Conservation (phyloP, 2,329 filamentous ascomycete species). For the Passalora sequoiae region DNA sequence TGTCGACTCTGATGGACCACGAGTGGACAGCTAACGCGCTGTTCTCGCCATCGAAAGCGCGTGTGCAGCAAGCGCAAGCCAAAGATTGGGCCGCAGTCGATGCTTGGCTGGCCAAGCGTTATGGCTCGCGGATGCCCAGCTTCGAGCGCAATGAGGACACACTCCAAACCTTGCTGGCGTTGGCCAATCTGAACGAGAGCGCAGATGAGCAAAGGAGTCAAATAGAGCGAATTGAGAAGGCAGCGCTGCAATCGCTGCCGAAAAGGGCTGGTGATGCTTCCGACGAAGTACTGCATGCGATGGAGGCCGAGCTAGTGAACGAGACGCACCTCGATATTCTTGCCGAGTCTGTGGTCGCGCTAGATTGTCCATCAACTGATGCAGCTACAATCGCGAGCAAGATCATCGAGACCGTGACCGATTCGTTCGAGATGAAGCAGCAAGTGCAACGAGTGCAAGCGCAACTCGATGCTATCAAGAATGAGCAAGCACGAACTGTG, state of each 20-base stretch:
- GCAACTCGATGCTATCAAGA: conserved; percentile 25
- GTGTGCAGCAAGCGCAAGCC: conserved; percentile 72
- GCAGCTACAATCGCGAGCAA: conserved; percentile 23
- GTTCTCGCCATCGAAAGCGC: conserved; percentile 59
- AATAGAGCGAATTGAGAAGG: conserved; percentile 54
- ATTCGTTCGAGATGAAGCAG: conserved; percentile 27
- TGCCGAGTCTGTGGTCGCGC: conserved; percentile 35
- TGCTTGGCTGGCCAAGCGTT: conserved; percentile 70
- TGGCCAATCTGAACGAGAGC: conserved; percentile 70
- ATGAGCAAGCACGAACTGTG: conserved; percentile 22
- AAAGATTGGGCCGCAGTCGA: conserved; percentile 91
- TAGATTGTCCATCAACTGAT: conserved; percentile 32
- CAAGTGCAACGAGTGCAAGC: conserved; percentile 23
- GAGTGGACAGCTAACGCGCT: conserved; percentile 42
- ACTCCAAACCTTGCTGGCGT: conserved; percentile 65
- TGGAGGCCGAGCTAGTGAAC: conserved; percentile 26
- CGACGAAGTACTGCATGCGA: conserved; percentile 18
- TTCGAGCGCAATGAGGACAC: conserved; percentile 89
- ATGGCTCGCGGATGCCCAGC: conserved; percentile 57
- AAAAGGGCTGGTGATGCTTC: conserved; percentile 14
- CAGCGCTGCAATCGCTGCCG: conserved; percentile 53
- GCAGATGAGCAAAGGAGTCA: conserved; percentile 65
- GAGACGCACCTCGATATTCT: conserved; percentile 31
- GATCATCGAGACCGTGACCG: conserved; percentile 14
- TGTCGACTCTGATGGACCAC: conserved; percentile 24